These are phyloP conservation scores for Thielaviopsis ethacetica DNA, from an alignment of 2,329 filamentous ascomycete genomes.

Conservation along the genomic window DNA sequence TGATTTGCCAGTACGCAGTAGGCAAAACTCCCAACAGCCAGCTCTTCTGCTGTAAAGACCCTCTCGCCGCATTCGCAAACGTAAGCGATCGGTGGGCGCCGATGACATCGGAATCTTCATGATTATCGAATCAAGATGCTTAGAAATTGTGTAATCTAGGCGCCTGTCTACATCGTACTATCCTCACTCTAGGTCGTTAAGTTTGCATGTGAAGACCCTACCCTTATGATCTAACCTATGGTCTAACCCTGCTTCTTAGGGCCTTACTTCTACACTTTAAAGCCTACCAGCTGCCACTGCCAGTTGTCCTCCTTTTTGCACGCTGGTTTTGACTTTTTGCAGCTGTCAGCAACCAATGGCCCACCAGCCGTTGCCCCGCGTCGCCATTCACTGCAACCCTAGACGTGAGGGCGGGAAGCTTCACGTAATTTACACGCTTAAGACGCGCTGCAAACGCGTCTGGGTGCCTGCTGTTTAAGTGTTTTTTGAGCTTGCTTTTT, in stretches of 20 bases:
- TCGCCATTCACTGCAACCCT: not conserved
- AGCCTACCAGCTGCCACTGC: not conserved
- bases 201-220: not conserved
- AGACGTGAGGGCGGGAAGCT: not conserved
- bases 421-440: slow-evolving; percentile 6
- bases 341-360: not conserved
- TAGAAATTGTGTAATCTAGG: not conserved
- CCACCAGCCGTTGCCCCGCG: not conserved
- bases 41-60: not conserved
- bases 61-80: not conserved
- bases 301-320: slow-evolving; percentile 1
- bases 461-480: slow-evolving; percentile 9
- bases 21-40: not conserved
- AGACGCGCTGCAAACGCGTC: slow-evolving; percentile 6
- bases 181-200: not conserved
- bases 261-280: not conserved
- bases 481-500: slow-evolving; percentile 1
- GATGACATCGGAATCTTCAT: not conserved
- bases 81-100: not conserved
- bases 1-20: not conserved
- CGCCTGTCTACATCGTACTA: not conserved
- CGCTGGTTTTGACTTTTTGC: slow-evolving; percentile 1
- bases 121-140: too few species aligned
- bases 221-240: not conserved
- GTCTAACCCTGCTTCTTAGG: not conserved